Percentiles rank a stretch among this genome's conserved stretches.
These are phyloP conservation scores for Mucor saturninus DNA, from an alignment of 371 early-diverging fungal genomes.

Conservation along the genomic window DNA sequence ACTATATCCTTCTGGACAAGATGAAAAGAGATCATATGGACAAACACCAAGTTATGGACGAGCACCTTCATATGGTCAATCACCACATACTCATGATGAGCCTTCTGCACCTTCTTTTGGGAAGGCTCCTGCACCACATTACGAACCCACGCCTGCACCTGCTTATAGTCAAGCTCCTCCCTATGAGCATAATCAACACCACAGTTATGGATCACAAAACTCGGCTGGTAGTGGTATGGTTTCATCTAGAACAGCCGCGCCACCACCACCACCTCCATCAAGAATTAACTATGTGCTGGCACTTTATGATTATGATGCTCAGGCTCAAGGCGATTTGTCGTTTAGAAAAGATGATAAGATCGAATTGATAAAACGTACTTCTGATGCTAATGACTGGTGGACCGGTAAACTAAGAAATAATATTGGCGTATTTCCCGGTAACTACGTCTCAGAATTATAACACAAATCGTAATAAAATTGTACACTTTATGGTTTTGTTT, in stretches of 20 bases:
- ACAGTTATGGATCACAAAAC: neutral
- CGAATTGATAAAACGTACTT: constrained; percentile 64
- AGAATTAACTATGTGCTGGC: constrained; percentile 47
- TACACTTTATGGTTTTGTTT: neutral
- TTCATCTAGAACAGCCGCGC: neutral
- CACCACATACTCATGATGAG: no score
- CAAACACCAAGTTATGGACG: neutral
- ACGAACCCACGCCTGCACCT: neutral
- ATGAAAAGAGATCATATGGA: neutral
- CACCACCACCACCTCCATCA: constrained; percentile 12
- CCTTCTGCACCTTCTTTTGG: no score
- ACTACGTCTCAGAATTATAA: constrained; percentile 36
- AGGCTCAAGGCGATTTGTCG: constrained; percentile 70
- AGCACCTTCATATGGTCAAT: neutral
- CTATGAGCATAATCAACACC: constrained; percentile 9
- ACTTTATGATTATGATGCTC: constrained; percentile 75
- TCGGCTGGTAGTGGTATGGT: neutral
- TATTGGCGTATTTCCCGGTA: constrained; percentile 76
- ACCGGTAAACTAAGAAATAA: constrained; percentile 65
- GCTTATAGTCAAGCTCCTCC: constrained; percentile 8
- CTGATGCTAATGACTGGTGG: constrained; percentile 77
- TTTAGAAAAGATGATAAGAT: constrained; percentile 73
- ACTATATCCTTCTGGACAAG: constrained; percentile 3
- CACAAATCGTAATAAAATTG: neutral
- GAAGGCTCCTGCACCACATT: neutral